These are phyloP conservation scores for Meyerozyma carpophila DNA, from an alignment of 1,139 yeast species.

Conservation along the genomic window DNA sequence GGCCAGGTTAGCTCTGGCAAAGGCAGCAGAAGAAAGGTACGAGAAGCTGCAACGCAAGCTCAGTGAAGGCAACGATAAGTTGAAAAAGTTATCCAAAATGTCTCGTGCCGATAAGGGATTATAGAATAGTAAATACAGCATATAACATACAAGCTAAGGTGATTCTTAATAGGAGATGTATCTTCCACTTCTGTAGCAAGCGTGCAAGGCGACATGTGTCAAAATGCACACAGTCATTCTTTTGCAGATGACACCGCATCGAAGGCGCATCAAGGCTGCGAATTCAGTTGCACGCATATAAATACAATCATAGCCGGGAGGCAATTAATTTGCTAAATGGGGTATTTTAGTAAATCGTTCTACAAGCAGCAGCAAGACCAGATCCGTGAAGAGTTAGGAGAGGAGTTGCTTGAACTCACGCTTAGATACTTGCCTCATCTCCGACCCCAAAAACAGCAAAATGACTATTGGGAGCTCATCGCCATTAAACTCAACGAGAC, in stretches of 20 bases:
- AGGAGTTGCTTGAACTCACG: slow-evolving; percentile 26
- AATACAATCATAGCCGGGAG: neutral
- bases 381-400: slow-evolving; percentile 19
- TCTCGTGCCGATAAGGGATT: slow-evolving; percentile 32
- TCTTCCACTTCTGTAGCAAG: no score
- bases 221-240: neutral
- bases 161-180: no score
- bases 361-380: slow-evolving; percentile 24
- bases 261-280: neutral
- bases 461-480: slow-evolving; percentile 31
- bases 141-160: neutral
- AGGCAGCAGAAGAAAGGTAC: slow-evolving; percentile 32
- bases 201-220: neutral
- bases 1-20: slow-evolving; percentile 28
- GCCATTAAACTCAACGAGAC: slow-evolving; percentile 22
- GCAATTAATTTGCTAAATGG: neutral
- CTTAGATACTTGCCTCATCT: slow-evolving; percentile 30
- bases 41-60: slow-evolving; percentile 20
- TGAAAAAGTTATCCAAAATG: slow-evolving; percentile 25
- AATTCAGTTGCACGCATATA: neutral
- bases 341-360: slow-evolving; percentile 15
- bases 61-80: slow-evolving; percentile 22
- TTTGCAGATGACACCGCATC: neutral
- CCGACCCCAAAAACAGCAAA: slow-evolving; percentile 20
- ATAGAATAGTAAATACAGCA: slow-evolving; percentile 2